Conservation (phyloP, 116 monocot genomes). For the Trichopus zeylanicus region DNA sequence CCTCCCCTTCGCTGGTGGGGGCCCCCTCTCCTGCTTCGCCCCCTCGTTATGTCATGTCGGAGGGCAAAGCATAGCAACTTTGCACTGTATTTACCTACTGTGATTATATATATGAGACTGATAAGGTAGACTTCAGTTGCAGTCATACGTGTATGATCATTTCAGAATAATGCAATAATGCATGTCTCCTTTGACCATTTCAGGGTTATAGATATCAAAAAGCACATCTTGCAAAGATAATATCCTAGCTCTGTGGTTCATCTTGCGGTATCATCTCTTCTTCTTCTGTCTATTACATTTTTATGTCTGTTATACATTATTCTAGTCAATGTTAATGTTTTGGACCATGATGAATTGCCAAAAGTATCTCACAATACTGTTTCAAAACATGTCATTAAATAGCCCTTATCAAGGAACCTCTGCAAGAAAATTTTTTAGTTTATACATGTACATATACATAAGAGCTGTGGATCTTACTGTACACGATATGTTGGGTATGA, state of each 20-base stretch:
- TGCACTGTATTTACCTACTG: slow-evolving; percentile 79
- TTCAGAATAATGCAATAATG: neutral
- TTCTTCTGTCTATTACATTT: neutral
- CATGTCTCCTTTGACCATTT: slow-evolving; percentile 7
- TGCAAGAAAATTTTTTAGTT: too few relatives aligned
- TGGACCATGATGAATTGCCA: too few relatives aligned
- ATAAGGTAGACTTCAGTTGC: slow-evolving; percentile 29
- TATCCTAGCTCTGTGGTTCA: neutral
- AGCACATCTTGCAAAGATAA: slow-evolving; percentile 49
- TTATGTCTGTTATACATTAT: too few relatives aligned
- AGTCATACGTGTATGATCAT: neutral
- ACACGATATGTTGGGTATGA: too few relatives aligned
- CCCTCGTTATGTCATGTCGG: slow-evolving; percentile 76
- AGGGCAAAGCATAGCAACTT: slow-evolving; percentile 73
- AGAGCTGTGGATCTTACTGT: too few relatives aligned
- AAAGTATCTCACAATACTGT: too few relatives aligned
- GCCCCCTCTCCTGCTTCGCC: too few relatives aligned
- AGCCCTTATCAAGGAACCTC: too few relatives aligned
- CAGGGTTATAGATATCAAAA: slow-evolving; percentile 71
- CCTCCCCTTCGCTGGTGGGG: slow-evolving; percentile 77
- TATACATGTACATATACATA: too few relatives aligned
- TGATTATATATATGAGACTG: slow-evolving; percentile 70
- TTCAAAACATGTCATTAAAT: too few relatives aligned
- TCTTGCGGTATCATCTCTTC: neutral
- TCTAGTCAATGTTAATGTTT: too few relatives aligned